Conservation (phyloP, 2,329 filamentous ascomycete species). For the Paradendryphiella salina region DNA sequence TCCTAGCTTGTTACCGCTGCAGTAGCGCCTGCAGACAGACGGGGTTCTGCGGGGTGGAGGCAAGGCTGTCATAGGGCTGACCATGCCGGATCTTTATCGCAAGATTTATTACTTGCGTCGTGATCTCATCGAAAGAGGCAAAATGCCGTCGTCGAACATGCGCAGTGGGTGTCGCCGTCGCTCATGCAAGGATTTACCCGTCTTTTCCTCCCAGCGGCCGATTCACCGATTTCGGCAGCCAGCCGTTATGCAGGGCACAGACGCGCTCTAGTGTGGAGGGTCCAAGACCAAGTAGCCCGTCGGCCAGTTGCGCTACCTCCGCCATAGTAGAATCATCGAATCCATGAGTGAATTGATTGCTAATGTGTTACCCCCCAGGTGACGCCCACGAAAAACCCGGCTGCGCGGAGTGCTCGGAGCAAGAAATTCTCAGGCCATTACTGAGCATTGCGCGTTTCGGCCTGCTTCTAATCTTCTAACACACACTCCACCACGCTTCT, state of each 20-base stretch:
- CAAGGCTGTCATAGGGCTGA: neutral
- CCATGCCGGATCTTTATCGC: neutral
- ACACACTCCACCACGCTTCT: neutral
- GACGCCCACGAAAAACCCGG: slow-evolving; percentile 11
- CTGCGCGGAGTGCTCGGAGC: slow-evolving; percentile 11
- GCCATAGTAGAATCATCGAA: slow-evolving; percentile 17
- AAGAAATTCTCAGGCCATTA: slow-evolving; percentile 11
- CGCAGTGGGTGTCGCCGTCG: neutral
- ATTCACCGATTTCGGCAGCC: slow-evolving; percentile 11
- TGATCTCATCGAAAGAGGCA: slow-evolving; percentile 9
- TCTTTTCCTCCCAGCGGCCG: slow-evolving; percentile 4
- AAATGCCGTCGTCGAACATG: neutral
- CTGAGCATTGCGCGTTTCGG: slow-evolving; percentile 12
- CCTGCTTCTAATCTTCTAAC: slow-evolving; percentile 9
- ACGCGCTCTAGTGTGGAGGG: slow-evolving; percentile 5
- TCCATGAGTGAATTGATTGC: slow-evolving; percentile 24
- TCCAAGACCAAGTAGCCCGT: slow-evolving; percentile 8
- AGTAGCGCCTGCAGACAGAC: slow-evolving; percentile 12
- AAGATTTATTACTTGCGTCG: neutral
- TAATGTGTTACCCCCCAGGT: slow-evolving; percentile 15
- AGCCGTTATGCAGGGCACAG: slow-evolving; percentile 8
- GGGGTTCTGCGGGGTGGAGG: slow-evolving; percentile 3
- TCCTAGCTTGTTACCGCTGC: slow-evolving; percentile 3
- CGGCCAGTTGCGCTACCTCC: slow-evolving; percentile 17
- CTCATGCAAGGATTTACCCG: slow-evolving; percentile 1